Percentiles rank a stretch among this genome's conserved stretches.
Conservation (phyloP, 2,329 filamentous ascomycete species). For the Aspergillus intermedius region DNA sequence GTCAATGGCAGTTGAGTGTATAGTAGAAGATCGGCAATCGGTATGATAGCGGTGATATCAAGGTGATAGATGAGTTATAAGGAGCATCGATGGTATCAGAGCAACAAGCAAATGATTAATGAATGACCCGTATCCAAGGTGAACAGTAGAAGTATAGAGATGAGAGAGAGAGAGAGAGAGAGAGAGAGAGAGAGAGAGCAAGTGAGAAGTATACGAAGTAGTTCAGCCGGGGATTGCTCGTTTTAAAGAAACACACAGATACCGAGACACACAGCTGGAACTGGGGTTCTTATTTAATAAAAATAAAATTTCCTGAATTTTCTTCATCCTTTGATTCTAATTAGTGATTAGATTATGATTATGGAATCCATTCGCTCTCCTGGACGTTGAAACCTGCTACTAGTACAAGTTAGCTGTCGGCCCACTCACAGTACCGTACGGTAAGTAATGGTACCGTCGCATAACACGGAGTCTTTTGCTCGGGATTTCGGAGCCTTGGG, state of each 20-base stretch:
- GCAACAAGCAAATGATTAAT: not conserved
- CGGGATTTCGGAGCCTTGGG: too few species aligned
- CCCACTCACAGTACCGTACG: too few species aligned
- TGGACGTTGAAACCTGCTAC: too few species aligned
- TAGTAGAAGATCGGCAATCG: not conserved
- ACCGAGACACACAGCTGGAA: not conserved
- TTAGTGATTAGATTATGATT: too few species aligned
- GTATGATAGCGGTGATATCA: constrained; percentile 3
- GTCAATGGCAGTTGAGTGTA: not conserved
- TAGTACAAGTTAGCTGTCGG: too few species aligned
- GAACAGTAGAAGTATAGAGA: not conserved
- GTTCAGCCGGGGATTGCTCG: not conserved
- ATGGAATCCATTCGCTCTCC: too few species aligned
- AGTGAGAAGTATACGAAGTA: not conserved
- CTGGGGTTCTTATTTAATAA: too few species aligned
- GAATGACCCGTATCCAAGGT: not conserved
- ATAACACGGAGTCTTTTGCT: too few species aligned
- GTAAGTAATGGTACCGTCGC: too few species aligned
- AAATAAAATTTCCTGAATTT: too few species aligned
- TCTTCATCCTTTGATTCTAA: too few species aligned
- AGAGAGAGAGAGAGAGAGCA: not conserved
- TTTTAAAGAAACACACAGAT: not conserved
- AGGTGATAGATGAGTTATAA: constrained; percentile 6
- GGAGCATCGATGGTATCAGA: constrained; percentile 10
- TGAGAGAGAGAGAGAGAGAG: not conserved